These are phyloP conservation scores for Phytopythium mirpurense DNA, from an alignment of 352 stramenopile genomes.

Conservation along the genomic window DNA sequence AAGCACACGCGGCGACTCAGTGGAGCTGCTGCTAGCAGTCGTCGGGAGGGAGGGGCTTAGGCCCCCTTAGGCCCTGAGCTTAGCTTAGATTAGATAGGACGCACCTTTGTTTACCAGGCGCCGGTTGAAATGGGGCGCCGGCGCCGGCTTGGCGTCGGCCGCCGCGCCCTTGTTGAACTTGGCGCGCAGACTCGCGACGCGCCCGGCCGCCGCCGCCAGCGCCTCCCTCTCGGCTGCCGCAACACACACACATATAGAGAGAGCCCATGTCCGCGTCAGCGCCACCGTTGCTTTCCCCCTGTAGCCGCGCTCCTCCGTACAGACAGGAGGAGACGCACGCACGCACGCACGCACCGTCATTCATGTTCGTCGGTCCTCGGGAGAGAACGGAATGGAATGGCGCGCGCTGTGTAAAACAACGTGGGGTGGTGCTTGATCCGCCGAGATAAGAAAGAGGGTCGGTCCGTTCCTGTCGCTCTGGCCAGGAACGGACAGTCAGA, in stretches of 20 bases:
- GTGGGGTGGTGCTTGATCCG: not conserved
- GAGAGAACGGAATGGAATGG: not conserved
- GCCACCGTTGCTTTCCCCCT: not conserved
- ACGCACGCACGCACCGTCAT: constrained; percentile 14
- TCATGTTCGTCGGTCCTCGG: constrained; percentile 11
- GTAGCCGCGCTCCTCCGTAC: too few relatives aligned
- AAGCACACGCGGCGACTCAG: not conserved
- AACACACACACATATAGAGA: not conserved
- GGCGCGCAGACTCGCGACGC: constrained; percentile 50
- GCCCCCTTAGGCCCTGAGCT: too few relatives aligned
- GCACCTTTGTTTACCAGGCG: constrained; percentile 14
- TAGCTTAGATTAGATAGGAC: too few relatives aligned
- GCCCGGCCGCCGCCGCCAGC: constrained; percentile 37
- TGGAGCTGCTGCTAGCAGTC: too few relatives aligned
- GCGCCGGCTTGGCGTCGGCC: constrained; percentile 10
- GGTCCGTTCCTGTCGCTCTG: too few relatives aligned
- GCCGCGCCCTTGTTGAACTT: constrained; percentile 60
- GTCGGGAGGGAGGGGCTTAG: too few relatives aligned
- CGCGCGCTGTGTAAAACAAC: too few relatives aligned
- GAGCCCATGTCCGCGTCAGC: not conserved
- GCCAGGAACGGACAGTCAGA: too few relatives aligned
- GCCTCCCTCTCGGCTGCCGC: constrained; percentile 42
- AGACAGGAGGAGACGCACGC: too few relatives aligned
- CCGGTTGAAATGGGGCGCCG: constrained; percentile 18
- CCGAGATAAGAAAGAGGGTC: not conserved